Base-by-base conservation (phyloP, 495 filamentous ascomycete genomes). In the Xylaria curta region DNA sequence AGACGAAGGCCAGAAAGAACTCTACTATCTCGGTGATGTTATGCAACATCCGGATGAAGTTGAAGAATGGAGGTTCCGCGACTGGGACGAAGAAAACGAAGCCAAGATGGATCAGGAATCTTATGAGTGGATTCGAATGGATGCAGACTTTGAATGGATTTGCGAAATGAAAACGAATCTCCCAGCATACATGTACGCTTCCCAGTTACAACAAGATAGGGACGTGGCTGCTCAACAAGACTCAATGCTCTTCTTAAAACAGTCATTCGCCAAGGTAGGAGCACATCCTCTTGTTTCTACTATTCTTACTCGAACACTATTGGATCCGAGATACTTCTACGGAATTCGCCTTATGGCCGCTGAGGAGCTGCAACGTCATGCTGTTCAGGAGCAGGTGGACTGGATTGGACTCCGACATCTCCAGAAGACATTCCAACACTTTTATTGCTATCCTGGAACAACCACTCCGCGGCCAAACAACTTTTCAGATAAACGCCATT, bases 131-230 rank as follows among this genome's bases (percentile, higher is more conserved):
- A 96, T 98, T 71, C 90, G 96, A 19, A 92, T 98, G 86, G 96
- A 99, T 81, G 94, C 95, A 24, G 96, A 99, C 80, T 98, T 98
- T 75, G 96, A 99, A 77, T 99, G 96, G 96, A 89, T 98, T 49
- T 95, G 93, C 82, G 91, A 91, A 64, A 89, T 89, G 51, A 76
- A 81, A 19, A 86, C 95, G 61, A 89, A 87, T 40, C 93, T 97
- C 89, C 94, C 93, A 9, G 87, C 91, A 2, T 98, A 98, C 83
- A 99, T 99, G 96, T 97, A 94, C 77, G 86, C 97, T 66, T 98
- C 96, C 0, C 96, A 99, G 78, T 84, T 99, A 54, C 96, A 99
- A 76, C 97, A 99, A 76, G 96, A 99, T 83, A 87, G 95, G 71
- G 96, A 99, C 82, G 94, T 99, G 59, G 91, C 97, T 60, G 96